Base-by-base conservation (phyloP, 2,329 filamentous ascomycete species). In the Aspergillus puulaauensis region DNA sequence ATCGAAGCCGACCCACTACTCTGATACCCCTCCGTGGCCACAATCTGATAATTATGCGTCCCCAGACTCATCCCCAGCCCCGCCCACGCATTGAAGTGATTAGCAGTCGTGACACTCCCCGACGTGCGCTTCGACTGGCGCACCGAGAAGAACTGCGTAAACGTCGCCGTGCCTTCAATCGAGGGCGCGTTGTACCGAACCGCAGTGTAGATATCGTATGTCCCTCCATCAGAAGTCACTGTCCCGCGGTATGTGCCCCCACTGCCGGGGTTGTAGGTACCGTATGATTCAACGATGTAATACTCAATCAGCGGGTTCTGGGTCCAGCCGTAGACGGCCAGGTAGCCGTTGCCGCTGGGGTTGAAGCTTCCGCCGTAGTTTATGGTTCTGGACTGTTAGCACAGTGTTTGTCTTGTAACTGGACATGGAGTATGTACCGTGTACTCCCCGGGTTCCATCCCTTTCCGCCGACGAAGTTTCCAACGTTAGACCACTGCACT, bases 381-480 rank as follows among this genome's bases (percentile, higher is more conserved):
- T 56, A 75, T 68, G 31, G 50, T 39, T 51, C 61, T 54, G 43
- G 1, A n/a, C 1, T 14, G 17, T 43, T 44, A 37, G 46, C n/a
- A 3, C 24, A 4, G 4, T 2, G 23, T 37, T 19, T 8, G 7
- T 6, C 21, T 21, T 21, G 21, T 4, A 21, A 21, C 21, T 3
- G 3, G 19, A 21, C 21, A 21, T 21, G 21, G 7, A n/a, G 1
- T 1, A 59, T 72, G 59, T 76, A 85, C 81, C 79, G 75, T 23
- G 73, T 70, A 57, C 70, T 78, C 37, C 83, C 83, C 12, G 82
- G 78, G 57, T 79, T 79, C 82, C 83, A 86, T 40, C 84, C 83
- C 71, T 85, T 86, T 27, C 83, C 84, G 57, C 75, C 81, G 21
- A 84, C 82, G 41, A 84, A 80, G 75, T 85, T 82, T 24, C 81